These are phyloP conservation scores for Vitis hybrid DNA, from an alignment of 177 flowering plant genomes.

Conservation along the genomic window DNA sequence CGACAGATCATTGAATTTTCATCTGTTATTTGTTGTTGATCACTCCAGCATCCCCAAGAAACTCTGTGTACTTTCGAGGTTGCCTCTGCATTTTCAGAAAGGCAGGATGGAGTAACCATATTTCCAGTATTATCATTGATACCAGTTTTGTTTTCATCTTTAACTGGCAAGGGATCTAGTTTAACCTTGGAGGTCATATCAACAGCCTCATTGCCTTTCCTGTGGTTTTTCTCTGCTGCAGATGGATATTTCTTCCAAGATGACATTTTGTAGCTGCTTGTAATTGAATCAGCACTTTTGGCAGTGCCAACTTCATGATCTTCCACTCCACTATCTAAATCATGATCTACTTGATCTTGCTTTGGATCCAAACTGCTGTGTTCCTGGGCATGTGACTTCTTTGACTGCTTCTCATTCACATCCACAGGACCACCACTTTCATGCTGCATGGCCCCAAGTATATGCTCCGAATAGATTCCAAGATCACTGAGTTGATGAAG, in stretches of 20 bases:
- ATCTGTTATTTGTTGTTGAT: slow-evolving; percentile 48
- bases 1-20: slow-evolving; percentile 88
- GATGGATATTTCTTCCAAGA: slow-evolving; percentile 97
- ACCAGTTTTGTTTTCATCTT: slow-evolving; percentile 29
- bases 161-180: slow-evolving; percentile 28
- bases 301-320: slow-evolving; percentile 58
- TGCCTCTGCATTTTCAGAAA: slow-evolving; percentile 34
- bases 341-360: slow-evolving; percentile 34
- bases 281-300: slow-evolving; percentile 64
- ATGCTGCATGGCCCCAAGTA: slow-evolving; percentile 27
- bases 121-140: slow-evolving; percentile 25
- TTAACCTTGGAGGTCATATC: slow-evolving; percentile 41
- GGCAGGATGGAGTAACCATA: slow-evolving; percentile 34
- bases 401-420: slow-evolving; percentile 30
- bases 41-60: slow-evolving; percentile 58
- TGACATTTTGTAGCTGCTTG: slow-evolving; percentile 76
- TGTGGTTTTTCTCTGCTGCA: slow-evolving; percentile 62
- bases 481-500: slow-evolving; percentile 93
- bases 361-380: slow-evolving; percentile 22
- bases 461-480: slow-evolving; percentile 72
- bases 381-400: slow-evolving; percentile 39
- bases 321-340: slow-evolving; percentile 27
- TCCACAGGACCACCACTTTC: slow-evolving; percentile 31
- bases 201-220: slow-evolving; percentile 41
- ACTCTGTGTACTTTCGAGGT: slow-evolving; percentile 35